phyloP scores from a whole-genome alignment of 2,329 filamentous ascomycete species.

The Aquanectria penicillioides region DNA sequence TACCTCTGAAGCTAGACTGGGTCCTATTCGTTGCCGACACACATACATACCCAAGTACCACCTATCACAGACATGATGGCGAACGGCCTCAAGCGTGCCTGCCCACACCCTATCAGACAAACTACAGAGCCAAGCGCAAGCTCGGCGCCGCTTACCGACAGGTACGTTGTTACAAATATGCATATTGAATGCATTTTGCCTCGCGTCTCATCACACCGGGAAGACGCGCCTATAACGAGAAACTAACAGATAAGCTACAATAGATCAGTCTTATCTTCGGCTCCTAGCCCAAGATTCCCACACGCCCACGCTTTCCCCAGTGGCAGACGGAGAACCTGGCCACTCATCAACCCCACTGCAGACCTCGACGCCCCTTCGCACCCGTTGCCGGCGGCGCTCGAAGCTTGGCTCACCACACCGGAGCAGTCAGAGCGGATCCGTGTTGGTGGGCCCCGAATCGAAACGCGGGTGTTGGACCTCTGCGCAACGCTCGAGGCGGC shows the following conservation, averaged over 20 bases:
- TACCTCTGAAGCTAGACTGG: too few species aligned
- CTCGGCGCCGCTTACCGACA: background rate
- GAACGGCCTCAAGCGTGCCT: conserved; percentile 7
- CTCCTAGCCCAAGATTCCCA: background rate
- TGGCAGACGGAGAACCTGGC: conserved; percentile 13
- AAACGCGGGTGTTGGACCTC: conserved; percentile 11
- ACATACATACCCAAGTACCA: background rate
- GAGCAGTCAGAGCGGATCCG: conserved; percentile 24
- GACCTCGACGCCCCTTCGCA: background rate
- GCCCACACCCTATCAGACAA: background rate
- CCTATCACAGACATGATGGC: background rate
- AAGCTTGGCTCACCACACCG: conserved; percentile 3
- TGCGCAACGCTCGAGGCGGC: conserved; percentile 11
- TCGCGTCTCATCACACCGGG: background rate
- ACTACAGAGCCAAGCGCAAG: conserved; percentile 4
- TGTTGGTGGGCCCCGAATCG: conserved; percentile 8
- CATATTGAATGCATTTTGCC: background rate
- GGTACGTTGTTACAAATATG: conserved; percentile 3
- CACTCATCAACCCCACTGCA: background rate
- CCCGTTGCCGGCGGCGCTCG: background rate
- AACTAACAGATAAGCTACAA: background rate
- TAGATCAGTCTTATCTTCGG: background rate
- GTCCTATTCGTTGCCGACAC: too few species aligned
- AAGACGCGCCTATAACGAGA: background rate
- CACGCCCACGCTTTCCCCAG: background rate